Conservation (phyloP, 2,329 filamentous ascomycete species). For the Scopulariopsis brevicaulis region DNA sequence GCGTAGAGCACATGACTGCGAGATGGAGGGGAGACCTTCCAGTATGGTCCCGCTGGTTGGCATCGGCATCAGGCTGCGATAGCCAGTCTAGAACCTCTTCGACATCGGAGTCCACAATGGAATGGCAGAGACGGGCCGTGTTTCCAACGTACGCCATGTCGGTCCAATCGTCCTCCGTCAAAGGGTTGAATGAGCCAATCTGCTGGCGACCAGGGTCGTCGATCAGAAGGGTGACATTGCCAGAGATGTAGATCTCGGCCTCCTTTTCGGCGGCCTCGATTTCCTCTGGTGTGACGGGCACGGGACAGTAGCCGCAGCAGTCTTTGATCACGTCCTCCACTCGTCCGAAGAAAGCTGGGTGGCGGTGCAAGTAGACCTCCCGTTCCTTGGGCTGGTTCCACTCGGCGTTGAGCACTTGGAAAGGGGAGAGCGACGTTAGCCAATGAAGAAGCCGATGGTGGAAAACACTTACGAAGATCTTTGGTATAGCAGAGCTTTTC, state of each 20-base stretch:
- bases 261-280: slow-evolving; percentile 61
- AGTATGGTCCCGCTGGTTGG: slow-evolving; percentile 65
- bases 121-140: slow-evolving; percentile 65
- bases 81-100: slow-evolving; percentile 63
- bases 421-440: too few species aligned
- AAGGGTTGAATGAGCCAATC: slow-evolving; percentile 63
- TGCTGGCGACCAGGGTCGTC: slow-evolving; percentile 73
- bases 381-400: slow-evolving; percentile 73
- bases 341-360: slow-evolving; percentile 75
- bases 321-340: slow-evolving; percentile 65
- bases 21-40: slow-evolving; percentile 72
- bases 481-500: slow-evolving; percentile 75
- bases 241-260: slow-evolving; percentile 64
- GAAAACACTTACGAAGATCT: slow-evolving; percentile 37
- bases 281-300: slow-evolving; percentile 59
- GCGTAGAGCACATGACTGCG: slow-evolving; percentile 56
- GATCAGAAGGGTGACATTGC: slow-evolving; percentile 60
- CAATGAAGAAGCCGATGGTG: too few species aligned
- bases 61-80: slow-evolving; percentile 53
- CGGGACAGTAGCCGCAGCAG: slow-evolving; percentile 71
- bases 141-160: slow-evolving; percentile 85
- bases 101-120: slow-evolving; percentile 64
- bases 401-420: slow-evolving; percentile 60
- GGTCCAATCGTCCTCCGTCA: slow-evolving; percentile 77
- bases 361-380: slow-evolving; percentile 68